phyloP scores from a whole-genome alignment of 73 alveolate species.

The Durusdinium trenchii region DNA sequence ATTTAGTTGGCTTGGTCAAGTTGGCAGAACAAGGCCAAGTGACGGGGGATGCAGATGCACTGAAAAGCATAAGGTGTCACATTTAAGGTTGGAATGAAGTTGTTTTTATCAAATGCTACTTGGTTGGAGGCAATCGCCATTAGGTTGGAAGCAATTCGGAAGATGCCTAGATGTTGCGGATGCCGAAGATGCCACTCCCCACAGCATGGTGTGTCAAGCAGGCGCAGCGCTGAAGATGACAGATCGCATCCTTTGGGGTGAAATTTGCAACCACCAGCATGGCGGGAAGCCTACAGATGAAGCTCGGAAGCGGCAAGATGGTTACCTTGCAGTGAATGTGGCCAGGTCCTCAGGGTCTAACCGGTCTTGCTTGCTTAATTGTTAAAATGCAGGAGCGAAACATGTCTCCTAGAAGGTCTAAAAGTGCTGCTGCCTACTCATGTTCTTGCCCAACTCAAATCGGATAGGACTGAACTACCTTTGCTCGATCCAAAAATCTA shows the following conservation, averaged over 20 bases:
- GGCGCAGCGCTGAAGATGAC: slow-evolving; percentile 57
- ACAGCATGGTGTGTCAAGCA: neutral
- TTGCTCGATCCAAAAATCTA: too few relatives aligned
- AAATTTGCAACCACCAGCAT: slow-evolving; percentile 32
- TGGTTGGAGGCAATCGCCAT: neutral
- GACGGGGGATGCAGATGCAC: neutral
- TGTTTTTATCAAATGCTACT: neutral
- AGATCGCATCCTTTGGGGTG: slow-evolving; percentile 73
- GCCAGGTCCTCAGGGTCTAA: too few relatives aligned
- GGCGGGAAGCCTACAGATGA: slow-evolving; percentile 78
- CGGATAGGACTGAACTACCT: too few relatives aligned
- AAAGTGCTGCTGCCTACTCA: too few relatives aligned
- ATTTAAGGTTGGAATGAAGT: neutral
- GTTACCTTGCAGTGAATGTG: slow-evolving; percentile 50
- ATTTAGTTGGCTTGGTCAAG: slow-evolving; percentile 51
- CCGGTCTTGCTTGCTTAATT: too few relatives aligned
- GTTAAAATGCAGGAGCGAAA: too few relatives aligned
- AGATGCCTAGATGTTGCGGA: neutral
- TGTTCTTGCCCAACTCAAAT: too few relatives aligned
- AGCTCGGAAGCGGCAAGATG: slow-evolving; percentile 23
- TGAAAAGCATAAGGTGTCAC: neutral
- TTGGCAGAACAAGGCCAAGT: slow-evolving; percentile 16
- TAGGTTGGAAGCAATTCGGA: neutral
- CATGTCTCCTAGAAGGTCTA: too few relatives aligned
- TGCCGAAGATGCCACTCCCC: neutral